phyloP scores from a whole-genome alignment of 805 yeast genomes.

The Myxozyma sirexii region DNA sequence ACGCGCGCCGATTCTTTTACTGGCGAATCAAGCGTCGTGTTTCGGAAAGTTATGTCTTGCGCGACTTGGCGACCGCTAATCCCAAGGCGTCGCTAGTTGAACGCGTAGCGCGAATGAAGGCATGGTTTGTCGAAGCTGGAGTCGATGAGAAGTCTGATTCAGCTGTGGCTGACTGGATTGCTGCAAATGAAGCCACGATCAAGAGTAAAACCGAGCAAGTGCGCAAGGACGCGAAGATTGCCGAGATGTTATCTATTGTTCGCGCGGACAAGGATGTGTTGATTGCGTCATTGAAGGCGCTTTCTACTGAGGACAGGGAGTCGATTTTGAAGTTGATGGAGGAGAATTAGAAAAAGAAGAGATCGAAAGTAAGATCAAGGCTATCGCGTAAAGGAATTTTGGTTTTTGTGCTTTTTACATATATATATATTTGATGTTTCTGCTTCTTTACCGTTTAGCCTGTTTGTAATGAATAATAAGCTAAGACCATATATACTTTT shows the following conservation, averaged over 20 bases:
- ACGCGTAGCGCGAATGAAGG: conserved; percentile 78
- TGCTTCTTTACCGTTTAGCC: background rate
- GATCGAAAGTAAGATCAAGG: background rate
- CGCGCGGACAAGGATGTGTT: conserved; percentile 27
- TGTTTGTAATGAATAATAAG: background rate
- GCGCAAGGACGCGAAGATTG: conserved; percentile 23
- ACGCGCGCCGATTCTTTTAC: conserved; percentile 95
- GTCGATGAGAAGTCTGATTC: conserved; percentile 21
- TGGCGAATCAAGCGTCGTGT: conserved; percentile 97
- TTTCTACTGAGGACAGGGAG: conserved; percentile 42
- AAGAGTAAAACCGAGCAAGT: conserved; percentile 20
- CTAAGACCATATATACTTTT: background rate
- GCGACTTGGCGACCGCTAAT: conserved; percentile 63
- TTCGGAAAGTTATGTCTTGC: conserved; percentile 85
- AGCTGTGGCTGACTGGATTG: conserved; percentile 28
- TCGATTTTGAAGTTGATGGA: conserved; percentile 37
- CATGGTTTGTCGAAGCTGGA: conserved; percentile 32
- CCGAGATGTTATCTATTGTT: conserved; percentile 22
- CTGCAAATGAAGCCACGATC: conserved; percentile 4
- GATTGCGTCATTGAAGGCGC: conserved; percentile 40
- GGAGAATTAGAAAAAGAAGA: conserved; percentile 4
- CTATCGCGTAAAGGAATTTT: background rate
- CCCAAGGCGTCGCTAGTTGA: conserved; percentile 69
- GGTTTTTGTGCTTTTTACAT: background rate
- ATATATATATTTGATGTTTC: background rate